Percentiles rank a stretch among this genome's conserved stretches.
Evolutionary conservation across 1,284 basidiomycete species (phyloP).

Genomic region (Ganoderma boninense): DNA sequence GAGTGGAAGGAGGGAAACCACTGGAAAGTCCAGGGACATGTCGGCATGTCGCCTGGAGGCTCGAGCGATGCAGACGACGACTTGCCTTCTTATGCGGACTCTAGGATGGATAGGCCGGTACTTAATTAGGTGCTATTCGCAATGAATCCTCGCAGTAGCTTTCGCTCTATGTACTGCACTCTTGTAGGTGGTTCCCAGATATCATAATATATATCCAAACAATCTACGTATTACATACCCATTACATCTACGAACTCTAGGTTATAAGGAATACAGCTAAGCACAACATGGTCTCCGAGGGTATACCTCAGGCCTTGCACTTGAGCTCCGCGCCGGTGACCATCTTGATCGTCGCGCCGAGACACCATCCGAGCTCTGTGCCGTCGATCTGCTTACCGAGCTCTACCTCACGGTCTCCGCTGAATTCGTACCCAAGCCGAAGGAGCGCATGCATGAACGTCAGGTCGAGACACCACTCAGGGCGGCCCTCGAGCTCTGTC

Average conservation of each 20-base stretch:
- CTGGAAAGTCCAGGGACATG: constrained; percentile 65
- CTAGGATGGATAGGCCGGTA: constrained; percentile 7
- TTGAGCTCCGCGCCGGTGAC: constrained; percentile 64
- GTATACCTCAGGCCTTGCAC: constrained; percentile 49
- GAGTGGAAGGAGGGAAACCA: constrained; percentile 70
- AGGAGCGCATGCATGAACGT: constrained; percentile 95
- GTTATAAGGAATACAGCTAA: constrained; percentile 11
- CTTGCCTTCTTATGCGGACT: constrained; percentile 41
- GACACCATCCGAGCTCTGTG: constrained; percentile 95
- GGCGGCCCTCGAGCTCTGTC: constrained; percentile 81
- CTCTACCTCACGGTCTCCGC: constrained; percentile 69
- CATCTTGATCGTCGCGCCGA: constrained; percentile 86
- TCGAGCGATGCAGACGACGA: constrained; percentile 38
- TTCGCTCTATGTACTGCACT: background rate
- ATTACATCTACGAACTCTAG: constrained; percentile 16
- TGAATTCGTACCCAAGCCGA: constrained; percentile 86
- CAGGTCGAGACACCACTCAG: constrained; percentile 95
- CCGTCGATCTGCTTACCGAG: constrained; percentile 91
- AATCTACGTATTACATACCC: constrained; percentile 16
- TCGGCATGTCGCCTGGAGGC: constrained; percentile 45
- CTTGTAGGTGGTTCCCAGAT: background rate
- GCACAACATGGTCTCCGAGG: constrained; percentile 7
- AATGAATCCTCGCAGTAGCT: background rate
- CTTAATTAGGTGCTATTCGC: background rate
- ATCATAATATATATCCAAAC: background rate